Conservation (phyloP, 1,139 yeast species). For the Kurtzmaniella quercitrusa region DNA sequence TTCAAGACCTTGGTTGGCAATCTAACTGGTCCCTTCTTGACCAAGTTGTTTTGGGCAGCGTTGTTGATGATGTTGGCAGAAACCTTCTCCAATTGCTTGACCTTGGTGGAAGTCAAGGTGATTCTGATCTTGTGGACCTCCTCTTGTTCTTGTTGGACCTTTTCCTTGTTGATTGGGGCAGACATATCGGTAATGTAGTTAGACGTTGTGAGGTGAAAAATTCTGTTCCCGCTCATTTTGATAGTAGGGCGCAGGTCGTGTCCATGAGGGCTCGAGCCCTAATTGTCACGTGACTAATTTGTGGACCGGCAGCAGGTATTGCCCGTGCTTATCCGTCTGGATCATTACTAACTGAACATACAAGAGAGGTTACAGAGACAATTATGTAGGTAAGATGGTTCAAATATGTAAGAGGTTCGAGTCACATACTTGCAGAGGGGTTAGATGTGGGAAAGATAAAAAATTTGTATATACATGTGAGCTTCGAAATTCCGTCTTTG, state of each 20-base stretch:
- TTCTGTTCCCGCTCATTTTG: conserved; percentile 7
- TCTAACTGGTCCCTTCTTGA: conserved; percentile 98
- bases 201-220: conserved; percentile 32
- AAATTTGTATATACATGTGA: no score
- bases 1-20: conserved; percentile 98
- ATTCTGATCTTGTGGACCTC: conserved; percentile 97
- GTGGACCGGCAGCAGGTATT: no score
- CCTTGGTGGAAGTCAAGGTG: conserved; percentile 98
- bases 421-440: no score
- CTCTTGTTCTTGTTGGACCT: conserved; percentile 72
- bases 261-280: conserved; percentile 8
- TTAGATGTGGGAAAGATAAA: no score
- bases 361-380: no score
- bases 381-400: background rate
- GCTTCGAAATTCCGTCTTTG: no score
- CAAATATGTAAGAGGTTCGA: no score
- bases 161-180: conserved; percentile 77
- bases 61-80: conserved; percentile 86
- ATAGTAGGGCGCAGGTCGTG: conserved; percentile 6
- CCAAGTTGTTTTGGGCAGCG: conserved; percentile 77
- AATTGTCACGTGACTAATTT: conserved; percentile 1
- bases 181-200: conserved; percentile 56
- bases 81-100: conserved; percentile 93
- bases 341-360: no score
- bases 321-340: no score